Evolutionary conservation across 1,284 basidiomycete genomes (phyloP), one percentile per base, ranked within the genome.

Genomic region (Heimioporus retisporus): DNA sequence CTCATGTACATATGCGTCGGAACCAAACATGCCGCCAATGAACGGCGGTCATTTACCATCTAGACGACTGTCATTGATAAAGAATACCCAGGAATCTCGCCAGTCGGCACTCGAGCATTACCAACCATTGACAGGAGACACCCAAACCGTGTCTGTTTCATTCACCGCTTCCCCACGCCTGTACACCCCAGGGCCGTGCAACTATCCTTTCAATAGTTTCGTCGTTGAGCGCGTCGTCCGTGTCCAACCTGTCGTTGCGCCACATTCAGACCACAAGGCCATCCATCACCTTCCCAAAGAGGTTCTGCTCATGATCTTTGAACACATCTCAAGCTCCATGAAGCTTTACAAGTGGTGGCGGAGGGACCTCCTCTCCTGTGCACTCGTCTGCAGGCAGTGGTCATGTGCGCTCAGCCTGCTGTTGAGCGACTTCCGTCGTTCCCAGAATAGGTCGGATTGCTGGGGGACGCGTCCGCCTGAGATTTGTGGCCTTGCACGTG

Each of bases 321-420:
- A 31, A n/a, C 35, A 50, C 56, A 3, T 65, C 25, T 43, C 23
- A n/a, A 19, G 42, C 7, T 23, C 35, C 21, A 28, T 48, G 13
- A 8, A 15, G 15, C 21, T 19, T 13, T 58, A 58, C 48, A 43
- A 31, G 53, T 23, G 53, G 44, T 65, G 61, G 60, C 23, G 54
- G 31, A 65, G 25, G 55, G 60, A 65, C 43, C 48, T 65, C 7
- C 42, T 65, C 7, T 48, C 46, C 15, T 57, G 31, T 8, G 61
- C 44, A 31, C 60, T 56, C 21, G 54, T 65, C 18, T 65, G 63
- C 53, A 62, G 43, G 42, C 44, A 50, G n/a, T 65, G 63, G 63
- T 25, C 19, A 25, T 56, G 48, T 35, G 50, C 62, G 16, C 55
- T 65, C 11, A 25, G 28, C 50, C 23, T 65, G 15, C 19, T 48